Evolutionary conservation across 139 green algal genomes (phyloP), one percentile per base, ranked within the genome.

Genomic region (Pleodorina starrii): DNA sequence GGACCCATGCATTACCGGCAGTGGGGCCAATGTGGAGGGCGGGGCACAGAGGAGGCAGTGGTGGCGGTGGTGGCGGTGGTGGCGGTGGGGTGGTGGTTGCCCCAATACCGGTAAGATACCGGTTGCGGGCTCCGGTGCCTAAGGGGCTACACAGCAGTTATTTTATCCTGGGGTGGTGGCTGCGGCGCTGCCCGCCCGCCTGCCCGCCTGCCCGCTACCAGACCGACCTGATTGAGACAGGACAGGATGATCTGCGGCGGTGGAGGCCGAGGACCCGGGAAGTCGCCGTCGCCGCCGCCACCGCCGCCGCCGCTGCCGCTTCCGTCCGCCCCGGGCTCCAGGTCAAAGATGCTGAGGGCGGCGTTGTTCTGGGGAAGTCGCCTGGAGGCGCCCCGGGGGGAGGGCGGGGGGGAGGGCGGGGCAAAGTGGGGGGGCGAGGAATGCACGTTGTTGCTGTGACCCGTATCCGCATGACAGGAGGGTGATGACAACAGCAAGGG

Each of bases 271-370:
- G n/a, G n/a, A n/a, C n/a, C n/a, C n/a, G n/a, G n/a, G n/a, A n/a
- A n/a, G 23, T 27, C 43, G 44, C 40, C 1, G 27, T 12, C 54
- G 54, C 54, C 7, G 29, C 42, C 72, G 36, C 32, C 48, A 43
- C 59, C 43, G 27, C 36, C 23, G 7, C 43, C 36, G 43, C 38
- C 35, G 32, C 23, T 1, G 75, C 35, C 35, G 21, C 63, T 73
- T 19, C 63, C 63, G 5, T 38, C 32, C 54, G 7, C 54, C 29
- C 43, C 3, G 95, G n/a, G 93, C 75, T 91, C 54, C 72, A 99
- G 97, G 91, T 98, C 94, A 11, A 99, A 83, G 40, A 98, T 94
- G 25, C 91, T 98, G 43, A 95, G 95, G 9, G 95, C 94, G 25
- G 89, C 96, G 89, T 97, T 97, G 84, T 83, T 96, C 91, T 96